Base-by-base conservation (phyloP, 2,329 filamentous ascomycete species). In the Tolypocladium ovalisporum region DNA sequence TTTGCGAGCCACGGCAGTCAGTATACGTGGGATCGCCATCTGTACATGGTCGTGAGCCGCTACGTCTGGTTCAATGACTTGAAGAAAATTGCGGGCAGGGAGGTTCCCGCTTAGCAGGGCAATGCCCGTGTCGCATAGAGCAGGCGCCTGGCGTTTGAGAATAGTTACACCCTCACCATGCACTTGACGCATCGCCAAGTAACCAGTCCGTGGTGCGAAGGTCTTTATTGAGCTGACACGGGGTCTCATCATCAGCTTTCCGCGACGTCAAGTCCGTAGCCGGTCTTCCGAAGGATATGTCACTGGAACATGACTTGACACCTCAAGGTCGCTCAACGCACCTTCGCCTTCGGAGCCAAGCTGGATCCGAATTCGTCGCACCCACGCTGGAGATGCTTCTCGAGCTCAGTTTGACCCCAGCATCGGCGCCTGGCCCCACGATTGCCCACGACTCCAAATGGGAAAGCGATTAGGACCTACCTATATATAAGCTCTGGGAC, bases 51-150 rank as follows among this genome's bases (percentile, higher is more conserved):
- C 1, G 52, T 72, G 10, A 73, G 71, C 60, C 70, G 72, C 44
- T 72, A 75, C 57, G 70, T 74, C 40, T 75, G 73, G 73, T 72
- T 72, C 59, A 75, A 75, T 56, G 62, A 63, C 51, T 35, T 64
- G 47, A 57, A 49, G 55, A 63, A 55, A 54, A 56, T 63, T 42
- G 54, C 53, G 22, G 57, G 51, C 36, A 56, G 54, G 24, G 40
- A 27, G 34, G 32, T 15, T 10, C 42, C 35, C n/a, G 36, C 36
- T 32, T 56, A 51, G 29, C 19, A 12, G 9, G n/a, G 4, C 10
- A n/a, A n/a, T 51, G 47, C 47, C 29, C 15, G 2, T 19, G 24
- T 29, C 24, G 6, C 42, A 27, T 13, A 7, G 13, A 44, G 17
- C 27, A 10, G 27, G 17, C 15, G 44, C 8, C 15, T 49, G 24